phyloP scores from a whole-genome alignment of 179 eudicot species.

The Silene noctiflora region DNA sequence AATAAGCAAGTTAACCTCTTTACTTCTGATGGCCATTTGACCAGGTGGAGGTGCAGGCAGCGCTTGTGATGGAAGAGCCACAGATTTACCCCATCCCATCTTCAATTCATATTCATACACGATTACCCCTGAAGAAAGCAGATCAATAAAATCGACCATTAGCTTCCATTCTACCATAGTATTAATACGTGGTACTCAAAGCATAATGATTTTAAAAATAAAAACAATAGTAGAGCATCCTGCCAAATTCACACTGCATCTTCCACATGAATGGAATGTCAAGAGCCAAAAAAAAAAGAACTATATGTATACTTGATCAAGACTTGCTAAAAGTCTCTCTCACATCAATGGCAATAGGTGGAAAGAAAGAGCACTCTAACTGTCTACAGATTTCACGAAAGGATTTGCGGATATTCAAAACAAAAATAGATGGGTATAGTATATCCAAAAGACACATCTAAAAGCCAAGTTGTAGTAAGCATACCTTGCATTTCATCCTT shows the following conservation, averaged over 20 bases:
- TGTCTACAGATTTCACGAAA: background rate
- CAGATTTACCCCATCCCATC: conserved; percentile 99
- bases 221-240: too few relatives aligned
- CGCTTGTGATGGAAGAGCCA: conserved; percentile 96
- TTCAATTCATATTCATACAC: conserved; percentile 94
- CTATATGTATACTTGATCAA: background rate
- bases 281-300: background rate
- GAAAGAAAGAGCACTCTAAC: background rate
- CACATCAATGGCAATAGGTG: background rate
- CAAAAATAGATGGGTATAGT: background rate
- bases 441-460: conserved; percentile 3
- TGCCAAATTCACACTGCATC: too few relatives aligned
- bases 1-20: conserved; percentile 59
- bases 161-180: conserved; percentile 1
- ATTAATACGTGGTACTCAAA: background rate
- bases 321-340: background rate
- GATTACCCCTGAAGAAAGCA: conserved; percentile 64
- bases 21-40: conserved; percentile 99
- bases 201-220: too few relatives aligned
- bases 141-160: conserved; percentile 36
- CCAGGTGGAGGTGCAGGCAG: conserved; percentile 99
- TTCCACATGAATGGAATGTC: background rate
- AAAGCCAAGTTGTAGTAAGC: conserved; percentile 11
- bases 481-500: conserved; percentile 99
- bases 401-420: background rate